Percentiles rank a stretch among this genome's conserved stretches.
Conservation (phyloP, 2,329 filamentous ascomycete species). For the Exophiala oligosperma region DNA sequence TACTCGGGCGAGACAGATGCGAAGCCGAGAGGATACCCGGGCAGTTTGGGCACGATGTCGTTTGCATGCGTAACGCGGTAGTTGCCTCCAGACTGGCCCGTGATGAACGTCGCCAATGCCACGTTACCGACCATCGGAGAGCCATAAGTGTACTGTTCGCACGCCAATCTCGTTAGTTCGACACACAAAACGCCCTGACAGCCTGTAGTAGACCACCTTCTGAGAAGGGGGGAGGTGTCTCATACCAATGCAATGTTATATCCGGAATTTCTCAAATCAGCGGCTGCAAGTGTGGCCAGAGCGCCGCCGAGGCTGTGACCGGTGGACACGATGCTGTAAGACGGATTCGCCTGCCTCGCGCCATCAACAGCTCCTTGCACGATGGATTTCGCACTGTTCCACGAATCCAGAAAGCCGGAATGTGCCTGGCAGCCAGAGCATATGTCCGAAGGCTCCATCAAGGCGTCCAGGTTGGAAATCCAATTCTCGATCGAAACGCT, state of each 20-base stretch:
- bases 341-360: conserved; percentile 38
- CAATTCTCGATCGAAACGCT: conserved; percentile 33
- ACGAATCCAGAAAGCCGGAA: conserved; percentile 50
- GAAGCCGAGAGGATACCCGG: conserved; percentile 35
- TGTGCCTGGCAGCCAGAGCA: conserved; percentile 48
- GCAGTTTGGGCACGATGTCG: conserved; percentile 42
- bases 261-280: conserved; percentile 45
- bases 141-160: conserved; percentile 43
- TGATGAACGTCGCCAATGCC: conserved; percentile 41
- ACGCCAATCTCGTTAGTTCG: conserved; percentile 2
- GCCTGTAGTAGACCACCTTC: too few species aligned
- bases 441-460: conserved; percentile 36
- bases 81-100: conserved; percentile 34
- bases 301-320: conserved; percentile 56
- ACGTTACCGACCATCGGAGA: conserved; percentile 43
- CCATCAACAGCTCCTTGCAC: conserved; percentile 41
- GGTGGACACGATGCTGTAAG: conserved; percentile 46
- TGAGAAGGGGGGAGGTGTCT: neutral
- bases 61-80: conserved; percentile 41
- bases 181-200: neutral
- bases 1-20: conserved; percentile 42
- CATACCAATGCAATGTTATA: conserved; percentile 43
- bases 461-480: conserved; percentile 32
- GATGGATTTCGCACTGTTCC: conserved; percentile 38
- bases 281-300: conserved; percentile 50